Conservation (phyloP, 345 rosid genomes). For the Triadica sebifera region DNA sequence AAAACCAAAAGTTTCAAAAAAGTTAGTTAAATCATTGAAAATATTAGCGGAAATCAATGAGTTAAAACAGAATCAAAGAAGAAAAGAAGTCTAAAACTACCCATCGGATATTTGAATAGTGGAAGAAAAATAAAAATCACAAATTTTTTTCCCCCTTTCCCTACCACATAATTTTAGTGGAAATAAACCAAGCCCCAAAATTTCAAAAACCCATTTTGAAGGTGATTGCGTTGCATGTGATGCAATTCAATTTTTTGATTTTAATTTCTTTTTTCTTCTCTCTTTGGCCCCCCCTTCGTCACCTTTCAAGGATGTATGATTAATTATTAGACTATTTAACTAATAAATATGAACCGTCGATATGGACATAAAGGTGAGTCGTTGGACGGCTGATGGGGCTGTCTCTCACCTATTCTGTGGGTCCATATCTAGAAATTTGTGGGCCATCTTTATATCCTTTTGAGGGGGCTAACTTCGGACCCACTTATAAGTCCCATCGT, state of each 20-base stretch:
- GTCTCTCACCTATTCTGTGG: slow-evolving; percentile 17
- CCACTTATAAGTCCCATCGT: neutral
- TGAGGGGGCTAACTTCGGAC: neutral
- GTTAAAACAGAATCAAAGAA: too few relatives aligned
- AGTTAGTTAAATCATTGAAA: too few relatives aligned
- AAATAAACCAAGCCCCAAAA: slow-evolving; percentile 23
- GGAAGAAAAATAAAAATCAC: too few relatives aligned
- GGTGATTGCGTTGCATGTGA: slow-evolving; percentile 13
- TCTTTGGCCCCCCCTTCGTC: neutral
- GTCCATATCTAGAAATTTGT: neutral
- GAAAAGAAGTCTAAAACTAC: too few relatives aligned
- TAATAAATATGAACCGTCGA: slow-evolving; percentile 21
- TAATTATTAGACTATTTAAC: slow-evolving; percentile 4
- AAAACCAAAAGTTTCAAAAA: too few relatives aligned
- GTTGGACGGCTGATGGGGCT: slow-evolving; percentile 23
- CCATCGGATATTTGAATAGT: too few relatives aligned
- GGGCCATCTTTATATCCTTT: neutral
- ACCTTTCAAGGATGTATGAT: slow-evolving; percentile 28
- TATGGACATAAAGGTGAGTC: slow-evolving; percentile 10
- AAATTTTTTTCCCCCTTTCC: too few relatives aligned
- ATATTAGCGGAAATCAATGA: too few relatives aligned
- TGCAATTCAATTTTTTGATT: slow-evolving; percentile 1
- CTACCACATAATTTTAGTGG: slow-evolving; percentile 15
- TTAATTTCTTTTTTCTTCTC: neutral
- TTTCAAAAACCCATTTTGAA: neutral